A percentile compares a stretch with the other conserved stretches of the same genome.
These are phyloP conservation scores for Exophiala bonariae DNA, from an alignment of 2,329 filamentous ascomycete species.

Conservation along the genomic window DNA sequence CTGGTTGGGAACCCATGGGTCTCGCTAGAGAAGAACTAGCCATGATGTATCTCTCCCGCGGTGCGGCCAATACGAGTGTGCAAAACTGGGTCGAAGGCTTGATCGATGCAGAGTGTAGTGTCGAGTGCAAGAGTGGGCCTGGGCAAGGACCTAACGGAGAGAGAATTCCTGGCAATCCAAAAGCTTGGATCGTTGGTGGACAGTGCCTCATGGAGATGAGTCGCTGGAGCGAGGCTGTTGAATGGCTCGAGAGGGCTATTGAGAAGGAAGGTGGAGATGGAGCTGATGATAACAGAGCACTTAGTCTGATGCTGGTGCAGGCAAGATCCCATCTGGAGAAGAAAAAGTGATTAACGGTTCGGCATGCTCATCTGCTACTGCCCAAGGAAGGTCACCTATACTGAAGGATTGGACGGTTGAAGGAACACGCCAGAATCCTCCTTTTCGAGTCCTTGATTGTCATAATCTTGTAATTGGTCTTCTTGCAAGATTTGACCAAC, in stretches of 20 bases:
- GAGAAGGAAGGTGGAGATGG: conserved; percentile 72
- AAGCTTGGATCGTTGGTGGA: conserved; percentile 90
- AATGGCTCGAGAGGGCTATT: conserved; percentile 73
- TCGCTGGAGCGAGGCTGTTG: conserved; percentile 74
- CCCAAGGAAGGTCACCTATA: too few relatives aligned
- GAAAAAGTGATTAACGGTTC: too few relatives aligned
- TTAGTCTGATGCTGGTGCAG: too few relatives aligned
- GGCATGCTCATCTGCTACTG: too few relatives aligned
- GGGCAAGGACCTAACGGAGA: conserved; percentile 26
- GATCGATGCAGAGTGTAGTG: conserved; percentile 83
- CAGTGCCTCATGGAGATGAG: conserved; percentile 90
- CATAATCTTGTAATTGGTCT: too few relatives aligned
- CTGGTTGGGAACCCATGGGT: conserved; percentile 82
- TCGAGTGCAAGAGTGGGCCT: conserved; percentile 68
- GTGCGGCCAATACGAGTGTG: conserved; percentile 84
- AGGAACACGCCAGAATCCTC: too few relatives aligned
- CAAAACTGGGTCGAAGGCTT: conserved; percentile 80
- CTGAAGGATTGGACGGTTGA: too few relatives aligned
- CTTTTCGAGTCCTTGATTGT: too few relatives aligned
- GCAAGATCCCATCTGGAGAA: too few relatives aligned
- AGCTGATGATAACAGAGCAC: conserved; percentile 35
- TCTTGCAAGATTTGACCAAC: too few relatives aligned
- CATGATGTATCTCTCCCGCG: conserved; percentile 78
- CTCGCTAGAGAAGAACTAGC: conserved; percentile 83
- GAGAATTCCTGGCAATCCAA: conserved; percentile 70